phyloP scores from a whole-genome alignment of 2,329 filamentous ascomycete species.

The Pseudogymnoascus sp. region DNA sequence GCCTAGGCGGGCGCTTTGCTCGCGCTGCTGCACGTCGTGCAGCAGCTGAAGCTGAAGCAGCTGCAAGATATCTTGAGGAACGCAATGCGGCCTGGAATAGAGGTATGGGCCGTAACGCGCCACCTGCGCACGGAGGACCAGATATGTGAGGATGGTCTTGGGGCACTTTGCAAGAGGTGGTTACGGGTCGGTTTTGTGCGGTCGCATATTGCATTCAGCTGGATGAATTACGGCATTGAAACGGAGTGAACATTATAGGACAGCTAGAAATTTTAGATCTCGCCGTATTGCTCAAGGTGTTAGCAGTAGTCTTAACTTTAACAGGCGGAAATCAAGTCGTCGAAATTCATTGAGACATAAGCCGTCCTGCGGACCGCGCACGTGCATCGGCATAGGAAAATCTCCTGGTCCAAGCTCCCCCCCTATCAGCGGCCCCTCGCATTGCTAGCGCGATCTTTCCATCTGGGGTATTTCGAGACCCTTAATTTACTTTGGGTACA shows the following conservation, averaged over 20 bases:
- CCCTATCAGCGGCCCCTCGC: constrained; percentile 1
- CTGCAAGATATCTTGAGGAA: neutral
- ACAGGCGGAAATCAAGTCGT: neutral
- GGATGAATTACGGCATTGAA: neutral
- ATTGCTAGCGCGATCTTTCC: neutral
- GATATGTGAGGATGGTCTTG: neutral
- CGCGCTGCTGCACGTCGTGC: neutral
- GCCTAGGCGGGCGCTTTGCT: neutral
- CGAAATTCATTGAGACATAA: neutral
- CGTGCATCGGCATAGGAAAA: neutral
- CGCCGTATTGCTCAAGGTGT: neutral
- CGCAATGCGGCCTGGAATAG: constrained; percentile 6
- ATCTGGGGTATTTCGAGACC: constrained; percentile 8
- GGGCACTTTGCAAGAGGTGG: neutral
- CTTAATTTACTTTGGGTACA: neutral
- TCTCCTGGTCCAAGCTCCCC: constrained; percentile 3
- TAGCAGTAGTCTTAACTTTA: neutral
- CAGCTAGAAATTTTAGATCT: neutral
- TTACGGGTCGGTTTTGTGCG: neutral
- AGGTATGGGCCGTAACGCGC: neutral
- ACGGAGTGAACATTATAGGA: neutral
- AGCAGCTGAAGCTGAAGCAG: constrained; percentile 1
- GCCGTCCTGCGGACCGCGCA: neutral
- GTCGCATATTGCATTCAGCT: neutral
- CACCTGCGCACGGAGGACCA: neutral